phyloP scores from a whole-genome alignment of 257 asterid species.

The Solanum ossicruentum region DNA sequence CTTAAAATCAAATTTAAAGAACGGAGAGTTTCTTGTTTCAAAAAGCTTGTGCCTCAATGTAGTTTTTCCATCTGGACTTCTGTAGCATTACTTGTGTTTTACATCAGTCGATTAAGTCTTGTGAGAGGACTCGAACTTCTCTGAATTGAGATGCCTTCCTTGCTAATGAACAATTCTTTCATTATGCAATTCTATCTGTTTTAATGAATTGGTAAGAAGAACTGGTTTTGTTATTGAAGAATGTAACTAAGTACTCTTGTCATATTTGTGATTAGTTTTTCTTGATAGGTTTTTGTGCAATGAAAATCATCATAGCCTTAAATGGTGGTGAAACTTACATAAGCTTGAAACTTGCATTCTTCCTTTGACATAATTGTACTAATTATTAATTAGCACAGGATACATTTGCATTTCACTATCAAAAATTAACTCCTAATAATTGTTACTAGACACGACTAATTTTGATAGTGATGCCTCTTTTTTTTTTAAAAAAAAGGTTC shows the following conservation, averaged over 20 bases:
- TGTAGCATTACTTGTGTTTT: slow-evolving; percentile 24
- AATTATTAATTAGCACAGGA: no score
- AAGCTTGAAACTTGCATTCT: no score
- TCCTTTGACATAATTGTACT: no score
- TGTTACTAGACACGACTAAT: no score
- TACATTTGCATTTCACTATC: no score
- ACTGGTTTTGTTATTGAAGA: neutral
- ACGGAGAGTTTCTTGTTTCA: neutral
- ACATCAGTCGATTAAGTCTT: slow-evolving; percentile 22
- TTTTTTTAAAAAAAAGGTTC: no score
- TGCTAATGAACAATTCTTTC: slow-evolving; percentile 24
- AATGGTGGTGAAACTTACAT: slow-evolving; percentile 35
- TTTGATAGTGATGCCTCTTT: no score
- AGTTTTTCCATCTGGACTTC: slow-evolving; percentile 37
- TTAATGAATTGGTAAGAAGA: slow-evolving; percentile 48
- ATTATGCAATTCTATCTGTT: slow-evolving; percentile 42
- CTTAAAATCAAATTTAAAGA: neutral
- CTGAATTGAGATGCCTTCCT: slow-evolving; percentile 30
- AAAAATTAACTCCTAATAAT: no score
- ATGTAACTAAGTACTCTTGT: neutral
- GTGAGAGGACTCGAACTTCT: slow-evolving; percentile 19
- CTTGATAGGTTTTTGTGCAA: neutral
- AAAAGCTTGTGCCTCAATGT: neutral
- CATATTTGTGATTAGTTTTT: neutral
- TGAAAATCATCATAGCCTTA: slow-evolving; percentile 23